Evolutionary conservation across 306 rosid genomes (phyloP).

Genomic region (Lagenaria siceraria): DNA sequence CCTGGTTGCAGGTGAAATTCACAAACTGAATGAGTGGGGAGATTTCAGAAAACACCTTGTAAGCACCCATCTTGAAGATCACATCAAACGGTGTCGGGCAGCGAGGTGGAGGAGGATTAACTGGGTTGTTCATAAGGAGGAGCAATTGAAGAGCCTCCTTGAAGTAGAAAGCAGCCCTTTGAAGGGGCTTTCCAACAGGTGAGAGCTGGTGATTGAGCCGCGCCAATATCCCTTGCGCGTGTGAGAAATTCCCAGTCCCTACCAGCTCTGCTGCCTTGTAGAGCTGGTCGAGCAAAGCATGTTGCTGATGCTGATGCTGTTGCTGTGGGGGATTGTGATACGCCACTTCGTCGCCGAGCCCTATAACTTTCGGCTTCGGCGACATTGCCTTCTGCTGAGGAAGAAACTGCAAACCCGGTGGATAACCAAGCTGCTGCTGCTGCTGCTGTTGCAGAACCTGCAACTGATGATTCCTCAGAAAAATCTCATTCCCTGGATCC

Average conservation of each 20-base stretch:
- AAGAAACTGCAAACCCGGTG: constrained; percentile 26
- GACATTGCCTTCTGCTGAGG: constrained; percentile 23
- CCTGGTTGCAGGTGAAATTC: constrained; percentile 38
- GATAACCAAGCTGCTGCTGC: constrained; percentile 18
- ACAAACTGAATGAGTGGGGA: constrained; percentile 36
- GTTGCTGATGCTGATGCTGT: constrained; percentile 20
- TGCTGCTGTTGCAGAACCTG: constrained; percentile 18
- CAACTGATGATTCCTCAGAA: constrained; percentile 19
- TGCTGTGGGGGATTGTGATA: constrained; percentile 13
- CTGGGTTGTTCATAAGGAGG: constrained; percentile 19
- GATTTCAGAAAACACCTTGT: constrained; percentile 31
- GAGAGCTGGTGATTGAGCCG: constrained; percentile 52
- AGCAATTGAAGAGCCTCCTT: constrained; percentile 39
- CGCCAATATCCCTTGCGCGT: constrained; percentile 50
- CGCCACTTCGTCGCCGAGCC: constrained; percentile 6
- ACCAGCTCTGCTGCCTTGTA: constrained; percentile 37
- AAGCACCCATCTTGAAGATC: constrained; percentile 40
- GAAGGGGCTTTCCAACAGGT: constrained; percentile 37
- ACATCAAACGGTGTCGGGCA: constrained; percentile 27
- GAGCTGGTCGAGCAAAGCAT: constrained; percentile 32
- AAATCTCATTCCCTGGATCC: constrained; percentile 20
- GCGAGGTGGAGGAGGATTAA: constrained; percentile 16
- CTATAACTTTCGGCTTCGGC: constrained; percentile 18
- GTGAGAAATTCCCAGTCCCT: constrained; percentile 27
- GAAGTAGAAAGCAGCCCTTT: constrained; percentile 43